phyloP scores from a whole-genome alignment of 257 asterid species.

The Jasminum sambac region DNA sequence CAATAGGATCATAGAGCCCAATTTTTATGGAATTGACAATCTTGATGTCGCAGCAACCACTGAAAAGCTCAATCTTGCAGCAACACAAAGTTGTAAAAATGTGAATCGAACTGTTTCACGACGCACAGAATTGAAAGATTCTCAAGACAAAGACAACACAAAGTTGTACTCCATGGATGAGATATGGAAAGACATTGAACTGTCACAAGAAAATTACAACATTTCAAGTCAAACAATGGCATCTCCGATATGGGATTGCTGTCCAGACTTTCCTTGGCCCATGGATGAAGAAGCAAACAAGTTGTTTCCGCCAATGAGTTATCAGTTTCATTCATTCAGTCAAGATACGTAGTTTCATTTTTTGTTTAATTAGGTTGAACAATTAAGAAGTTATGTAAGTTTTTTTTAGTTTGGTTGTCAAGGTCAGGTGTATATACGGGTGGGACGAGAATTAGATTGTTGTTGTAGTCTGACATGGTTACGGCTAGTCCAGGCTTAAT shows the following conservation, averaged over 20 bases:
- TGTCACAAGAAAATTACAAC: conserved; percentile 41
- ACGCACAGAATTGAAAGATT: not conserved
- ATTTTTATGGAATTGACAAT: conserved; percentile 68
- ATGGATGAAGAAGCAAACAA: conserved; percentile 45
- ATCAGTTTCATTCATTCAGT: conserved; percentile 36
- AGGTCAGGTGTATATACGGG: no score
- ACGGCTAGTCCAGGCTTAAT: no score
- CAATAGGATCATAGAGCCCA: conserved; percentile 31
- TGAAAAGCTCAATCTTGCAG: conserved; percentile 22
- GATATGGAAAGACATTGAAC: conserved; percentile 79
- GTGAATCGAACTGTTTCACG: not conserved
- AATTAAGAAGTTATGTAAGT: no score
- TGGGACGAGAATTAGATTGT: no score
- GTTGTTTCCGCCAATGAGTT: conserved; percentile 39
- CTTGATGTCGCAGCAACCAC: conserved; percentile 8
- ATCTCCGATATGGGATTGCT: conserved; percentile 67
- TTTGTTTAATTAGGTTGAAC: no score
- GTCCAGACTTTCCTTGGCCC: conserved; percentile 51
- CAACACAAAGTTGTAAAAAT: no score
- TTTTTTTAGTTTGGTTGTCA: no score
- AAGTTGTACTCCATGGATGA: conserved; percentile 52
- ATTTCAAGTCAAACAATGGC: conserved; percentile 36
- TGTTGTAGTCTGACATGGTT: no score
- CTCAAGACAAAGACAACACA: not conserved
- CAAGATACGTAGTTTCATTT: no score